Evolutionary conservation across 2,329 filamentous ascomycete species (phyloP), one percentile per base, ranked within the genome.

Genomic region (Gyromitra esculenta): DNA sequence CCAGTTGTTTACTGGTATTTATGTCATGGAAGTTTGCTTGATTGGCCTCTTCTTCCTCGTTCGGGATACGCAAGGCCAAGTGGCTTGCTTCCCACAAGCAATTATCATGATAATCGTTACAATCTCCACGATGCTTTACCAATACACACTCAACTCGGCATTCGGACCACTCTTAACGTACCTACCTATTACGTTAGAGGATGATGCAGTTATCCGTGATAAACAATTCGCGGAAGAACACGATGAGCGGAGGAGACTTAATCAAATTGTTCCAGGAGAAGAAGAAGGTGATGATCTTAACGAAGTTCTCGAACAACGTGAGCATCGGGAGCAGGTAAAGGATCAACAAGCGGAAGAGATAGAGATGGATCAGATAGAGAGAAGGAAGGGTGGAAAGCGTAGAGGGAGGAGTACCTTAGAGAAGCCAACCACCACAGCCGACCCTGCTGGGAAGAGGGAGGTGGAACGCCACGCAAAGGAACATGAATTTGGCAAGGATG

Each of bases 1-100:
- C 82, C 95, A 97, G 82, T 92, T 96, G 0, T 98, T 99, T 82
- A 96, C 93, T 0, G 96, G 96, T 0, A 85, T 99, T 0, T 99
- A 99, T 81, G 89, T 97, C 77, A 96, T 99, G 91, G 94, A 98
- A 81, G 86, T 97, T 1, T 94, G 91, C 80, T 87, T 98, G 72
- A 91, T 97, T 57, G 96, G 94, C 45, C 86, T 97, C 25, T 98
- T 98, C 84, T 94, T 97, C 84, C 86, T 97, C 25, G 76, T 81
- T 31, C 75, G 78, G 9, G 80, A 81, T 64, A 57, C 21, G 5
- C 57, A 79, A 13, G 54, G 45, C 3, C 81, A 86, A 0, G 85
- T 86, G 6, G 85, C 87, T 0, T 96, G 93, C 82, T 86, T 91
- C 25, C 87, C 91, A 0, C 95, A 98, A 80, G 96, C 89, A 9